These are phyloP conservation scores for Chaetomium cochliodes DNA, from an alignment of 495 filamentous ascomycete genomes.

Conservation along the genomic window DNA sequence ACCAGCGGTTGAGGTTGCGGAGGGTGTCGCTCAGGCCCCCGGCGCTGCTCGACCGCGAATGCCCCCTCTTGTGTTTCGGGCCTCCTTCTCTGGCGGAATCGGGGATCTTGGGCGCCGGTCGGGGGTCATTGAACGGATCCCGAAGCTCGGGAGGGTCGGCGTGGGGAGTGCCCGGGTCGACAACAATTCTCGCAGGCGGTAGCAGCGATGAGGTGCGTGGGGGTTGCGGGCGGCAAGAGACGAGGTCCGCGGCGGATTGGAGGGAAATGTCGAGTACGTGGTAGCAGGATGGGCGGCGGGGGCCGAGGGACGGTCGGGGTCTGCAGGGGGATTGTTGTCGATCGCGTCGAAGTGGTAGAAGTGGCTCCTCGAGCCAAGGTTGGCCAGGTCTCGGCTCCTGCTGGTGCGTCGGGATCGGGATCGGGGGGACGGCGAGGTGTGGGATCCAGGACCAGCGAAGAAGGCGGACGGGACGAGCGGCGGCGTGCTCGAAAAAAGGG, in stretches of 20 bases:
- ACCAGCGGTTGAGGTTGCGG: conserved; percentile 79
- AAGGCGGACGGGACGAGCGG: conserved; percentile 15
- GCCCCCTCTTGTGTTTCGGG: conserved; percentile 31
- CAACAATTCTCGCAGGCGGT: conserved; percentile 31
- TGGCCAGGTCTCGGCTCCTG: conserved; percentile 21
- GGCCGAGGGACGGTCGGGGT: conserved; percentile 16
- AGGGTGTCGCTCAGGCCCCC: conserved; percentile 60
- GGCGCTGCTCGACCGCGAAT: conserved; percentile 47
- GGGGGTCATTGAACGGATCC: conserved; percentile 38
- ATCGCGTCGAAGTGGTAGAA: conserved; percentile 17
- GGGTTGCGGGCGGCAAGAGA: conserved; percentile 33
- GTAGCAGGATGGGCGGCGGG: neutral
- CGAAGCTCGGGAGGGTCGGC: conserved; percentile 25
- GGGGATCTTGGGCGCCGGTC: conserved; percentile 23
- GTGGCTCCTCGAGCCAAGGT: conserved; percentile 17
- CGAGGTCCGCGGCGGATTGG: conserved; percentile 37
- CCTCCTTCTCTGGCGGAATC: conserved; percentile 32
- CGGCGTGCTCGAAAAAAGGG: conserved; percentile 21
- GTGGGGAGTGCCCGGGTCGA: conserved; percentile 24
- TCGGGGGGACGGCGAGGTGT: conserved; percentile 27
- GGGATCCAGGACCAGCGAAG: conserved; percentile 11
- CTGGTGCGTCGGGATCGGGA: conserved; percentile 11
- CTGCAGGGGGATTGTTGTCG: conserved; percentile 17
- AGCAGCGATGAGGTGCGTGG: conserved; percentile 43
- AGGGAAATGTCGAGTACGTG: conserved; percentile 15